phyloP scores from a whole-genome alignment of 73 alveolate genomes.

The Paramecium sonneborni region DNA sequence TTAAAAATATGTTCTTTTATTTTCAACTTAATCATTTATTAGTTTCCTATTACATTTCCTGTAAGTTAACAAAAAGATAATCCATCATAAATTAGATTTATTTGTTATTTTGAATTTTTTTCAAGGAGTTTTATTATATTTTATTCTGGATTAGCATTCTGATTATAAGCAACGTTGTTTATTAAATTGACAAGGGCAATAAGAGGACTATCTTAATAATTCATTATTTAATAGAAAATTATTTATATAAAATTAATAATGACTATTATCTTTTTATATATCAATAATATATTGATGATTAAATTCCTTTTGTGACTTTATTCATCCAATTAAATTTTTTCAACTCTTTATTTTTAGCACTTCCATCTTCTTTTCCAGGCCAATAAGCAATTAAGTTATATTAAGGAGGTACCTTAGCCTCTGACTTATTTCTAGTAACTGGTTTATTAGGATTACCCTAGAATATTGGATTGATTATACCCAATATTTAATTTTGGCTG shows the following conservation, averaged over 20 bases:
- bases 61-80: not conserved
- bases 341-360: conserved; percentile 47
- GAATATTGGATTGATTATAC: not conserved
- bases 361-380: conserved; percentile 64
- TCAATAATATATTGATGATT: conserved; percentile 60
- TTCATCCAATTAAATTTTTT: conserved; percentile 66
- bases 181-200: not conserved
- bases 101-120: not conserved
- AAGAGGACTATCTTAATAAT: not conserved
- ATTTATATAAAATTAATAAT: not conserved
- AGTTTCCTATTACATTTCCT: not conserved
- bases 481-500: conserved; percentile 54
- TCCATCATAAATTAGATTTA: not conserved
- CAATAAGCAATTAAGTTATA: conserved; percentile 59
- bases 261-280: not conserved
- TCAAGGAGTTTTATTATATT: not conserved
- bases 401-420: not conserved
- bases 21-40: not conserved
- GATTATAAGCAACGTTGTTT: not conserved
- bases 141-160: no score
- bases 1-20: not conserved
- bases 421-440: conserved; percentile 38
- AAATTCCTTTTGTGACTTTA: conserved; percentile 56
- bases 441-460: conserved; percentile 15
- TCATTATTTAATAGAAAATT: not conserved